Conservation (phyloP, 176 grass and related monocot genomes). For the Hordeum marinum region DNA sequence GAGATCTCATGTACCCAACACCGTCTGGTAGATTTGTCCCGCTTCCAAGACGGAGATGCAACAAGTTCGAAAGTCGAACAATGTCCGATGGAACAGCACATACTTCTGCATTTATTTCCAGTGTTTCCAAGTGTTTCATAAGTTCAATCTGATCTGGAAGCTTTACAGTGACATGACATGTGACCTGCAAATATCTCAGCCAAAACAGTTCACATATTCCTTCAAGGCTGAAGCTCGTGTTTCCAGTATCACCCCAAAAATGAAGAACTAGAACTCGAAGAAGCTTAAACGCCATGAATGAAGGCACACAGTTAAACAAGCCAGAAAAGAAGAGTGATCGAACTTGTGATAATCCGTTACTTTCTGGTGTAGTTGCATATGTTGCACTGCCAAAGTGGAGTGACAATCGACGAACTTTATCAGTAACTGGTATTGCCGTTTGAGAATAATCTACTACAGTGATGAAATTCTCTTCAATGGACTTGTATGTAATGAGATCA, state of each 20-base stretch:
- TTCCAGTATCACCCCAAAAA: background rate
- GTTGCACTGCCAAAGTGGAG: background rate
- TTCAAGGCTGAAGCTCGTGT: background rate
- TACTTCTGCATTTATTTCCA: background rate
- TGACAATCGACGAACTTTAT: background rate
- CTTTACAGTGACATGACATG: background rate
- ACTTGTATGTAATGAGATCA: background rate
- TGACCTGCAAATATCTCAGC: background rate
- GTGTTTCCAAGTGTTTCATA: background rate
- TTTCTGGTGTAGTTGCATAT: no score
- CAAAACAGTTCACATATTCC: background rate
- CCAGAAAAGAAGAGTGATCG: background rate
- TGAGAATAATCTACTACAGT: background rate
- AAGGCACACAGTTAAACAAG: background rate
- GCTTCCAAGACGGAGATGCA: background rate
- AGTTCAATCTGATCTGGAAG: background rate
- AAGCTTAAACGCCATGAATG: background rate
- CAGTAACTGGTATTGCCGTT: background rate
- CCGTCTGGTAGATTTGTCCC: background rate
- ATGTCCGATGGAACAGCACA: background rate
- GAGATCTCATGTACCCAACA: background rate
- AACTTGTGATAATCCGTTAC: background rate
- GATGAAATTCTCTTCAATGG: background rate
- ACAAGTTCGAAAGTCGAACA: background rate
- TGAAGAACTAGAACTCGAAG: background rate